phyloP scores from a whole-genome alignment of 176 grass and related monocot species.

The Stipa capillata region DNA sequence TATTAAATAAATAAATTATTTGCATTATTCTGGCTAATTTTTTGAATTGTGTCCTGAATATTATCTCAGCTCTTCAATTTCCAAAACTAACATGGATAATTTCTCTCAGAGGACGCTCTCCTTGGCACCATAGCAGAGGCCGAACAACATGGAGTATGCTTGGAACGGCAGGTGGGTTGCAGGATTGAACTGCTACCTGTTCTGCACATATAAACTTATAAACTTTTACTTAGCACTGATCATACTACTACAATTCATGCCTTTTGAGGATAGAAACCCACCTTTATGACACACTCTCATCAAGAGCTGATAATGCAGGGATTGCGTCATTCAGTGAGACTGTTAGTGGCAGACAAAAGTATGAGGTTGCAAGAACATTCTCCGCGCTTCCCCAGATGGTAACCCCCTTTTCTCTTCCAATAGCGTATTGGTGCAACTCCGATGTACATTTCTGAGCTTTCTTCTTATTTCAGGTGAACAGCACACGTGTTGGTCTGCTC shows the following conservation, averaged over 20 bases:
- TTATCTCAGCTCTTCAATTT: background rate
- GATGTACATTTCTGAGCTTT: background rate
- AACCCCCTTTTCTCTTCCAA: background rate
- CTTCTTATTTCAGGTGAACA: slow-evolving; percentile 48
- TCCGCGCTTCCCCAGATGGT: slow-evolving; percentile 91
- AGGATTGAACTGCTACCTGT: background rate
- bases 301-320: slow-evolving; percentile 28
- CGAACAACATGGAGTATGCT: slow-evolving; percentile 60
- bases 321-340: slow-evolving; percentile 49
- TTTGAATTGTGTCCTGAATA: background rate
- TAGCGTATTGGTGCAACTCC: background rate
- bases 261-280: slow-evolving; percentile 52
- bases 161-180: slow-evolving; percentile 66
- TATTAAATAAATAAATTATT: background rate
- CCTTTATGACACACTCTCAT: slow-evolving; percentile 58
- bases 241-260: background rate
- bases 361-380: slow-evolving; percentile 83
- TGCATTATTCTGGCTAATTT: background rate
- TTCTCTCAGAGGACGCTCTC: slow-evolving; percentile 37
- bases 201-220: background rate
- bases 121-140: slow-evolving; percentile 71
- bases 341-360: slow-evolving; percentile 46
- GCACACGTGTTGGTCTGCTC: slow-evolving; percentile 45
- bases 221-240: slow-evolving; percentile 1
- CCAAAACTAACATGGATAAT: background rate